Conservation (phyloP, 106 monocot species). For the Posidonia australis region DNA sequence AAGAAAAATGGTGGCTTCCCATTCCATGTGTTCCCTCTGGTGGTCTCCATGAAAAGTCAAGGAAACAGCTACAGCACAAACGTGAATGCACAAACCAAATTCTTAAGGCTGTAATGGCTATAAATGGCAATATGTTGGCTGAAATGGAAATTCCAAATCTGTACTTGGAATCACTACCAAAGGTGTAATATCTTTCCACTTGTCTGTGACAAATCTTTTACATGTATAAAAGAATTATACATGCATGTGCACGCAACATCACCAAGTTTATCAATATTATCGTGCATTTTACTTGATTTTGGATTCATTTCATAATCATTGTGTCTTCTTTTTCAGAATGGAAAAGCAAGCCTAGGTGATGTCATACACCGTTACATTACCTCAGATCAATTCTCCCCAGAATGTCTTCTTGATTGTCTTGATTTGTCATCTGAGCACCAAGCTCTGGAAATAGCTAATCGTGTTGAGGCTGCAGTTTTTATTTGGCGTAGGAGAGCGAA, state of each 20-base stretch:
- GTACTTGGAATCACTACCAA: constrained; percentile 69
- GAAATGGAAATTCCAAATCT: constrained; percentile 84
- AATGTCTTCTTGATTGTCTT: constrained; percentile 77
- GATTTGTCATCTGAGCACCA: constrained; percentile 81
- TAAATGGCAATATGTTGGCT: constrained; percentile 66
- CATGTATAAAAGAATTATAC: too few species aligned
- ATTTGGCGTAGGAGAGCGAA: constrained; percentile 48
- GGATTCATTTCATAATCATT: background rate
- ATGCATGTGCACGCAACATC: too few species aligned
- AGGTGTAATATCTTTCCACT: constrained; percentile 21
- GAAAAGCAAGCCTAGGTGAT: constrained; percentile 68
- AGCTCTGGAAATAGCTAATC: constrained; percentile 83
- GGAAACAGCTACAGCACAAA: constrained; percentile 64
- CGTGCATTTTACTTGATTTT: background rate
- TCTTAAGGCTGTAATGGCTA: constrained; percentile 82
- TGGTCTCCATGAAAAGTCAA: constrained; percentile 51
- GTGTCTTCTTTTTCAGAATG: constrained; percentile 39
- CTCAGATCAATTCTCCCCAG: constrained; percentile 75
- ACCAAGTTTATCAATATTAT: too few species aligned
- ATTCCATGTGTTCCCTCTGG: constrained; percentile 67
- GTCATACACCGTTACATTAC: constrained; percentile 63
- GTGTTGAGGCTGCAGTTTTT: constrained; percentile 67
- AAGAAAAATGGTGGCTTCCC: constrained; percentile 98
- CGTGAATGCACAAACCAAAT: constrained; percentile 75
- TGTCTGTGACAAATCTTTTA: too few species aligned